phyloP scores from a whole-genome alignment of 352 stramenopile genomes.

The Pythium dissotocum region DNA sequence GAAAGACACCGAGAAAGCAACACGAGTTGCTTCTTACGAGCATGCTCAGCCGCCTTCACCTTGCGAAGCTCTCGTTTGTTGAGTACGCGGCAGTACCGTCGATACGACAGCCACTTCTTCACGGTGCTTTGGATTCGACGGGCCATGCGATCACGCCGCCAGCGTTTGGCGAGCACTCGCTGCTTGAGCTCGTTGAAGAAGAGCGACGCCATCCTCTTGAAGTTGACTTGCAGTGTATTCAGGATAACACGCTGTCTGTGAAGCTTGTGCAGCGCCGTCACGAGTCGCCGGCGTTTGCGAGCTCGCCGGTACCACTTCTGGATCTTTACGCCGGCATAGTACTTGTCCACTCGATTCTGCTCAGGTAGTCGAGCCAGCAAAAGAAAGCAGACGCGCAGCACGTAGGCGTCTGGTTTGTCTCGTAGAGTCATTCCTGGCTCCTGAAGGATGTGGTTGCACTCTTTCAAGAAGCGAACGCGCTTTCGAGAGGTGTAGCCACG shows the following conservation, averaged over 20 bases:
- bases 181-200: conserved; percentile 56
- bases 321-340: conserved; percentile 24
- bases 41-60: background rate
- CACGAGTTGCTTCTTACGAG: conserved; percentile 13
- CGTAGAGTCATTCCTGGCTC: conserved; percentile 37
- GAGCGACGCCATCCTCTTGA: conserved; percentile 36
- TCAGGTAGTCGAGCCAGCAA: conserved; percentile 39
- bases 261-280: conserved; percentile 38
- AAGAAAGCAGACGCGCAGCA: conserved; percentile 59
- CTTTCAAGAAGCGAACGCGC: conserved; percentile 33
- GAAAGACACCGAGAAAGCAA: conserved; percentile 3
- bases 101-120: conserved; percentile 44
- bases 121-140: conserved; percentile 47
- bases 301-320: conserved; percentile 45
- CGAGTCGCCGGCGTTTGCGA: conserved; percentile 25
- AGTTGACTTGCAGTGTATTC: conserved; percentile 42
- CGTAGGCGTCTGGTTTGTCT: conserved; percentile 36
- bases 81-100: conserved; percentile 43
- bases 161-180: conserved; percentile 33
- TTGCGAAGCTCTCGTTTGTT: conserved; percentile 32
- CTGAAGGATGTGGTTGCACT: conserved; percentile 44
- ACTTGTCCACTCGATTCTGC: conserved; percentile 33
- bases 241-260: conserved; percentile 40
- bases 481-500: conserved; percentile 45
- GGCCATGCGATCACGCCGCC: conserved; percentile 39